Conservation (phyloP, 2,329 filamentous ascomycete genomes). For the Alternaria sp. region DNA sequence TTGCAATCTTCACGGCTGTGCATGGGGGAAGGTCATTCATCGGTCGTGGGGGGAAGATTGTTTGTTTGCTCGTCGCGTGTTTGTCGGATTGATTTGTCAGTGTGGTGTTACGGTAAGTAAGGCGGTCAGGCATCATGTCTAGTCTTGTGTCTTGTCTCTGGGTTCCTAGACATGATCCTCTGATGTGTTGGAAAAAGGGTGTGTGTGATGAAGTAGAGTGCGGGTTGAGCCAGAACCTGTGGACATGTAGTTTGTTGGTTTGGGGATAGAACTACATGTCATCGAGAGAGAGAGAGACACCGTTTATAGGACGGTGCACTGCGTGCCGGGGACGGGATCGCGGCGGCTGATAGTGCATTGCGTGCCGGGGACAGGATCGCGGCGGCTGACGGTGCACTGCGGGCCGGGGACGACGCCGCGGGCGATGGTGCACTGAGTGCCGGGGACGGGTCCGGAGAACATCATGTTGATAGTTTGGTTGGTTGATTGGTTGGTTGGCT, state of each 20-base stretch:
- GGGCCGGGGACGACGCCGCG: not conserved
- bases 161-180: not conserved
- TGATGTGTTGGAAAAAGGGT: not conserved
- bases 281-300: not conserved
- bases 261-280: not conserved
- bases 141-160: not conserved
- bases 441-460: not conserved
- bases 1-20: no score
- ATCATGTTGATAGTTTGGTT: constrained; percentile 28
- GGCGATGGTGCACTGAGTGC: not conserved
- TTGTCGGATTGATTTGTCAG: not conserved
- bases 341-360: constrained; percentile 23
- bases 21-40: no score
- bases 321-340: not conserved
- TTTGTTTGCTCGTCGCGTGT: not conserved
- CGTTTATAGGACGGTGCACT: constrained; percentile 4
- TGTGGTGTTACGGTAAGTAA: not conserved
- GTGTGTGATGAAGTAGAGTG: not conserved
- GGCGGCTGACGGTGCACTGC: not conserved
- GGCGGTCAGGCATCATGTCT: not conserved
- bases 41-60: constrained; percentile 1
- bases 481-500: constrained; percentile 12
- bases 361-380: not conserved
- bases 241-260: constrained; percentile 6
- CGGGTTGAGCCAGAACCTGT: not conserved